Evolutionary conservation across 2,329 filamentous ascomycete genomes (phyloP).

Genomic region (Sporothrix luriei): DNA sequence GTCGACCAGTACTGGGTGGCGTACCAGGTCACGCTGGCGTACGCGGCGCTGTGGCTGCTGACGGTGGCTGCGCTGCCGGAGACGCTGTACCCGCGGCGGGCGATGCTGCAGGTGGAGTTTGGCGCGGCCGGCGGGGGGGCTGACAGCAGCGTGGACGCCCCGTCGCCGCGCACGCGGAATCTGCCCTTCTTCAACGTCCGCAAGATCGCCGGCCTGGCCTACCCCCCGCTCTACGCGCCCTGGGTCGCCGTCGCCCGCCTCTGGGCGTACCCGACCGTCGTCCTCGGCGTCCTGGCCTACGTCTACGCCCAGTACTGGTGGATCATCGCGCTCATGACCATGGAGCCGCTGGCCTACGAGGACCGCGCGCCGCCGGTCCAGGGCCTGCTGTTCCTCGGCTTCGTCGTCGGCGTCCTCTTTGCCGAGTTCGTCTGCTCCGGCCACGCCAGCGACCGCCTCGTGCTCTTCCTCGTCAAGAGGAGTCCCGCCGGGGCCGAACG

Average conservation of each 20-base stretch:
- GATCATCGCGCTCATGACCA: constrained; percentile 56
- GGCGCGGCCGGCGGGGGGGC: not conserved
- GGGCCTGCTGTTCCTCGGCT: constrained; percentile 56
- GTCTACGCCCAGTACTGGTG: constrained; percentile 61
- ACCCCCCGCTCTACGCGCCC: constrained; percentile 52
- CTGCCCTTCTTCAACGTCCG: constrained; percentile 42
- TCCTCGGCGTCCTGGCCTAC: constrained; percentile 52
- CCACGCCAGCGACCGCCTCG: constrained; percentile 54
- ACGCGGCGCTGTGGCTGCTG: constrained; percentile 51
- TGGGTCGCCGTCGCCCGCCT: constrained; percentile 50
- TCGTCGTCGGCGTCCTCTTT: constrained; percentile 56
- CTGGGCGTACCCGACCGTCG: constrained; percentile 51
- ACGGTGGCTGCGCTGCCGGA: constrained; percentile 57
- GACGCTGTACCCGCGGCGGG: constrained; percentile 57
- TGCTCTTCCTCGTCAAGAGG: constrained; percentile 49
- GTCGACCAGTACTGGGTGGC: constrained; percentile 55
- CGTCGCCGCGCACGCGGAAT: constrained; percentile 7
- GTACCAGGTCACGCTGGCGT: constrained; percentile 58
- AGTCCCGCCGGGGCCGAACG: constrained; percentile 43
- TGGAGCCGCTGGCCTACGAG: constrained; percentile 56
- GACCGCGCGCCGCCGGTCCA: constrained; percentile 53
- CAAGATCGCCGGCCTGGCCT: constrained; percentile 54
- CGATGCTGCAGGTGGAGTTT: constrained; percentile 47
- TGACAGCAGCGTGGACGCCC: not conserved
- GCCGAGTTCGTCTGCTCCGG: constrained; percentile 58